Base-by-base conservation (phyloP, 1,284 basidiomycete genomes). In the Leccinum griseonigrum region DNA sequence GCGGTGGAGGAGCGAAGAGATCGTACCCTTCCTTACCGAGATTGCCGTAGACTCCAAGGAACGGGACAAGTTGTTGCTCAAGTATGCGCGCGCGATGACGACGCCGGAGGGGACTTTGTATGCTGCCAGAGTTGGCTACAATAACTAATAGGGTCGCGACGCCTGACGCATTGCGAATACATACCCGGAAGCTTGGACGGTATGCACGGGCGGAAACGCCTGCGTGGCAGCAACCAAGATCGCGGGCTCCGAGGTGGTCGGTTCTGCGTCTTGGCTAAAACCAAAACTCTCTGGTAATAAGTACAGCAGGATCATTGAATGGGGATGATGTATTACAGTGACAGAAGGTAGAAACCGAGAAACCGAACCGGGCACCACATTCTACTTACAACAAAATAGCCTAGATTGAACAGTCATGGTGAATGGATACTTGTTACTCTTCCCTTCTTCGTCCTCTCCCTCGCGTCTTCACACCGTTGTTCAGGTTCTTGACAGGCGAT, bases 11-110 rank as follows among this genome's bases (percentile, higher is more conserved):
- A 83, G 82, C 3, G 85, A 89, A 8, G 93, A 96, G 28, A 91
- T 97, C 67, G 74, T 78, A 13, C 90, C 90, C 0, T 97, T 95
- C 76, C 76, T 97, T 13, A 77, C 81, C 8, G 94, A 94, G 62
- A 85, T 97, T 60, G 88, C 87, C 0, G 79, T 94, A 10, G 86
- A 92, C 71, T 78, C 79, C n/a, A 96, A 96, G 75, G 93, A 93
- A 67, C 80, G 90, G 53, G 95, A 97, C 70, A 94, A 89, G 74
- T 72, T 97, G 63, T 77, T 97, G 38, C 83, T 93, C 53, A 97
- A 94, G 76, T 92, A 90, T 72, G 91, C 93, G 29, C 80, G 95
- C 54, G 85, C 90, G 3, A 83, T 88, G 43, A 91, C 88, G 60
- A 89, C 91, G 58, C 67, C 79, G 0, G 80, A 85, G 40, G 86